These are phyloP conservation scores for Alisma plantagoaquatica DNA, from an alignment of 106 monocot genomes.

Conservation along the genomic window DNA sequence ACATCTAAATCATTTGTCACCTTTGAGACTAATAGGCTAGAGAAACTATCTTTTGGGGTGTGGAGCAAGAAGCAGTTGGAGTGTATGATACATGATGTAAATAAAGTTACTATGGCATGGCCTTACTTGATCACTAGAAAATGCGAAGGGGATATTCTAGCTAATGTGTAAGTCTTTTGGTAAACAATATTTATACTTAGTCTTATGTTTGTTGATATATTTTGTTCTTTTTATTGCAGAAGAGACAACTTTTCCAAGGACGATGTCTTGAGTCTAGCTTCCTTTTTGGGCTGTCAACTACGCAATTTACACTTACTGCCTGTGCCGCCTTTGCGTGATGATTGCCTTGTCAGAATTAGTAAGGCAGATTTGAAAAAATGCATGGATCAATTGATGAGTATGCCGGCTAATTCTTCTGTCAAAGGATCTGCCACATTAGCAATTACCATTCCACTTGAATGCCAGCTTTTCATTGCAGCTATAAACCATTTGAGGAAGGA, in stretches of 20 bases:
- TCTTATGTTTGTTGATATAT: background rate
- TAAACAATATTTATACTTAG: background rate
- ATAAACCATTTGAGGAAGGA: constrained; percentile 43
- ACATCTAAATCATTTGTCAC: constrained; percentile 23
- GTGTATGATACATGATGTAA: constrained; percentile 12
- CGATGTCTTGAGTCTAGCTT: constrained; percentile 60
- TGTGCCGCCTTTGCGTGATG: constrained; percentile 30
- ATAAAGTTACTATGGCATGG: constrained; percentile 36
- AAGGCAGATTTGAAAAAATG: constrained; percentile 12
- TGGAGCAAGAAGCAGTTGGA: constrained; percentile 72
- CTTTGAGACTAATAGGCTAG: constrained; percentile 1
- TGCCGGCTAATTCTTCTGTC: background rate
- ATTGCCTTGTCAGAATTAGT: constrained; percentile 1
- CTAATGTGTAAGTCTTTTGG: constrained; percentile 61
- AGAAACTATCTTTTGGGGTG: constrained; percentile 49
- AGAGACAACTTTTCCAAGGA: constrained; percentile 43
- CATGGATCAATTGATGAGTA: constrained; percentile 3
- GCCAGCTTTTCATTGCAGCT: constrained; percentile 37
- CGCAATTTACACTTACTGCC: constrained; percentile 76
- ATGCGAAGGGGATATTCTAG: constrained; percentile 92
- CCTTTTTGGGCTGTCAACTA: constrained; percentile 83
- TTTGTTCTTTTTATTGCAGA: constrained; percentile 31
- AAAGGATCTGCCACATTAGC: constrained; percentile 5
- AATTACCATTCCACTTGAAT: constrained; percentile 33
- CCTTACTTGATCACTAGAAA: constrained; percentile 75